Conservation (phyloP, 108 stramenopile genomes). For the Nitzschia inconspicua region DNA sequence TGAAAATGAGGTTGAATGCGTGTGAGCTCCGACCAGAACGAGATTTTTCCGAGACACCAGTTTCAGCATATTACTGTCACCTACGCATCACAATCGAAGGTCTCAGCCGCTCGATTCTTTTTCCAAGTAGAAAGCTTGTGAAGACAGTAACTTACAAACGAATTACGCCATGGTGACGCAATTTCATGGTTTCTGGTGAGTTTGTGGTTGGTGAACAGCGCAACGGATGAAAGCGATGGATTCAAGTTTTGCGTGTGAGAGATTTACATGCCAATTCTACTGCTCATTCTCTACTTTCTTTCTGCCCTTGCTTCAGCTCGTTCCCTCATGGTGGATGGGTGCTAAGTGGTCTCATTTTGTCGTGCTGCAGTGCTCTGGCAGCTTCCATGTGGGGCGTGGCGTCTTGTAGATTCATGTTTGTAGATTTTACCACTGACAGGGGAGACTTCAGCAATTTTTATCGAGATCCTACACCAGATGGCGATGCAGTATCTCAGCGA, state of each 20-base stretch:
- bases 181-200: conserved; percentile 24
- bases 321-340: conserved; percentile 38
- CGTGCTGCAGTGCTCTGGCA: conserved; percentile 21
- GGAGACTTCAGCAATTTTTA: conserved; percentile 38
- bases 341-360: conserved; percentile 17
- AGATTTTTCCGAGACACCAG: too few relatives aligned
- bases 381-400: conserved; percentile 28
- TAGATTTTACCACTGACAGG: conserved; percentile 23
- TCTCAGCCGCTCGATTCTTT: too few relatives aligned
- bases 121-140: neutral
- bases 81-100: too few relatives aligned
- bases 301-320: conserved; percentile 10
- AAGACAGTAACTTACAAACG: conserved; percentile 1
- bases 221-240: neutral
- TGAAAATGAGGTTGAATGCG: too few relatives aligned
- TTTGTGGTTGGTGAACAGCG: neutral
- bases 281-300: neutral
- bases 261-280: neutral
- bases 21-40: too few relatives aligned
- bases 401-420: conserved; percentile 29
- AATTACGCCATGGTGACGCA: conserved; percentile 3
- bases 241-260: neutral
- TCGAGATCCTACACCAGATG: conserved; percentile 22
- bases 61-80: too few relatives aligned
- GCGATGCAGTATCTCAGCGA: conserved; percentile 10